phyloP scores from a whole-genome alignment of 192 early-diverging fungal genomes.

The Dimargaris cristalligena region DNA sequence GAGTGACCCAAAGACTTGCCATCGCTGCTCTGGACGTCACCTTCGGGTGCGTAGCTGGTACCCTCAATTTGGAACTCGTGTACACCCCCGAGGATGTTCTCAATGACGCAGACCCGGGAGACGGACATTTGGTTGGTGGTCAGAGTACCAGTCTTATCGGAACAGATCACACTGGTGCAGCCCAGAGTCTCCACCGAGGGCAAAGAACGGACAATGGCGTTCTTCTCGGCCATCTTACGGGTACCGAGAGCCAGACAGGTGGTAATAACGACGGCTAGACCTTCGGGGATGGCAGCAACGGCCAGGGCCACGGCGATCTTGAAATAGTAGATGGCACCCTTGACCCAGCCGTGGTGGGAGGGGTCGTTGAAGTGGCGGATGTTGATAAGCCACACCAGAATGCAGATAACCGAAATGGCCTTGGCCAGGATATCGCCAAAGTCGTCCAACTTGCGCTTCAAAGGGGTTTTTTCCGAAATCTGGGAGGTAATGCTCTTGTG shows the following conservation, averaged over 20 bases:
- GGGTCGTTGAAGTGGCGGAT: constrained; percentile 91
- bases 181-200: constrained; percentile 93
- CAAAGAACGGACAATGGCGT: constrained; percentile 88
- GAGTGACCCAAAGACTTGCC: constrained; percentile 26
- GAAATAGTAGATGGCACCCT: constrained; percentile 96
- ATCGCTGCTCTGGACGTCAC: constrained; percentile 34
- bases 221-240: constrained; percentile 88
- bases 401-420: constrained; percentile 38
- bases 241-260: constrained; percentile 95
- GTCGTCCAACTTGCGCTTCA: constrained; percentile 89
- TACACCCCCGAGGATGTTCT: constrained; percentile 20
- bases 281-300: constrained; percentile 98
- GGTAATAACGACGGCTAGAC: constrained; percentile 95
- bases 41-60: constrained; percentile 72
- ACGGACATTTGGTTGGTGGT: constrained; percentile 98
- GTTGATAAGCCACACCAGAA: constrained; percentile 98
- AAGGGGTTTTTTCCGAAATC: constrained; percentile 81
- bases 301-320: constrained; percentile 98
- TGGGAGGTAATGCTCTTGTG: constrained; percentile 72
- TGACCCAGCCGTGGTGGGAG: constrained; percentile 76
- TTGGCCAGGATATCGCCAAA: constrained; percentile 83
- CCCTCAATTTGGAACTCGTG: constrained; percentile 66
- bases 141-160: constrained; percentile 98
- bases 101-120: constrained; percentile 40
- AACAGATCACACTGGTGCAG: constrained; percentile 94